Evolutionary conservation across 1,284 basidiomycete genomes (phyloP), one percentile per base, ranked within the genome.

Genomic region (Rhodofomes roseus): DNA sequence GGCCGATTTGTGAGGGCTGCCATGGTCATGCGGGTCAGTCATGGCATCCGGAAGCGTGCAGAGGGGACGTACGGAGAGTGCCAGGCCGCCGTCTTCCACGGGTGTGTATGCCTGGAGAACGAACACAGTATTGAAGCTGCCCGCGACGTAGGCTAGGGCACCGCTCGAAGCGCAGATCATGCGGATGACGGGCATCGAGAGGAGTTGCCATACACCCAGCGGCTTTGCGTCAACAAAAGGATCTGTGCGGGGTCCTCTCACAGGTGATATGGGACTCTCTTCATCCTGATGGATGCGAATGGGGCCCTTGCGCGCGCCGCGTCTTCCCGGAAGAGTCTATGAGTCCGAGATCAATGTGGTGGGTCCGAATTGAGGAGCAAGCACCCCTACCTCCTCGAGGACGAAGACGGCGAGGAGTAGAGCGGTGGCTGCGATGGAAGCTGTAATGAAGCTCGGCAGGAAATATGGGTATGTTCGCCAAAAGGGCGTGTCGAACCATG

Each of bases 51-150:
- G 6, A n/a, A 22, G 27, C 23, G 34, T 16, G 34, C n/a, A 39
- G n/a, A 40, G 50, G 44, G 22, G 41, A 70, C 81, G 68, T 65
- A 86, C 85, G 27, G 80, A 78, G 63, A 86, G 81, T 5, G 77
- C 76, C 0, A 89, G 74, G 0, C 87, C 86, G 51, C 86, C 86
- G 2, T 74, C 69, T n/a, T 75, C 63, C 44, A 87, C 70, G 6
- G 83, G 78, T 14, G 85, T 81, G 67, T 85, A 89, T 54, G 83
- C 84, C 64, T 86, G 84, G 54, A 89, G 76, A 25, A 87, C 84
- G 66, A 89, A 88, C 5, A 85, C 76, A 20, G 81, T 81, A 57
- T 86, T 86, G 65, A 86, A 89, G 6, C 79, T 79, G 0, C 83
- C 80, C 2, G 74, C 71, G 29, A 83, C 72, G 69, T 86, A 86